A percentile compares a stretch with the other conserved stretches of the same genome.
These are phyloP conservation scores for Salix dunnii DNA, from an alignment of 345 rosid species.

Conservation along the genomic window DNA sequence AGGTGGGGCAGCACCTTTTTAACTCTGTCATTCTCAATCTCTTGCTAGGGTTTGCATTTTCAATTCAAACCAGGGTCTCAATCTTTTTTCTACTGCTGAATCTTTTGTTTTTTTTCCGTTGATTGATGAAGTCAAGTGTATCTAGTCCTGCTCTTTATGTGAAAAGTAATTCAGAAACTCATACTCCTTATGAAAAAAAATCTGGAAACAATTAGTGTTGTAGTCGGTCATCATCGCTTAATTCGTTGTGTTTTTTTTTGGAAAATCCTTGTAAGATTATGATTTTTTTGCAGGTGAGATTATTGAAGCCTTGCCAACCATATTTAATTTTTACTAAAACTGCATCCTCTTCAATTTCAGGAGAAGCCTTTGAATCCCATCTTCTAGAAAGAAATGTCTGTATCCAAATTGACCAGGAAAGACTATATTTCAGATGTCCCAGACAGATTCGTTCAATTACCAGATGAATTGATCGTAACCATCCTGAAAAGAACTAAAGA, in stretches of 20 bases:
- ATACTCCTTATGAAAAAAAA: too few species aligned
- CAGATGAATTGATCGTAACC: not conserved
- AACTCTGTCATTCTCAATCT: not conserved
- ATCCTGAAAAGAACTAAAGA: not conserved
- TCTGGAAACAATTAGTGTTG: not conserved
- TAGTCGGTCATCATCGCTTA: too few species aligned
- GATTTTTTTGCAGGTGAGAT: not conserved
- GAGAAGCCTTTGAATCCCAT: not conserved
- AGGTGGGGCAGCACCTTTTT: too few species aligned
- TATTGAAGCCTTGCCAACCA: not conserved
- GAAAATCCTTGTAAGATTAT: too few species aligned
- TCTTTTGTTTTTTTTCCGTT: too few species aligned
- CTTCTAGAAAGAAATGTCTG: not conserved
- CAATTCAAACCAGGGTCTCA: too few species aligned
- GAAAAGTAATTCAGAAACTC: not conserved
- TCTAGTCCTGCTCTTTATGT: not conserved
- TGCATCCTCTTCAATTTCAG: not conserved
- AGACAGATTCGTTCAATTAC: not conserved
- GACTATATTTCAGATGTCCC: not conserved
- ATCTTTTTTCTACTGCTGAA: too few species aligned
- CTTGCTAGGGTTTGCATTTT: too few species aligned
- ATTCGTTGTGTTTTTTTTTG: too few species aligned
- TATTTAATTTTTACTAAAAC: not conserved
- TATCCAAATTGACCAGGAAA: not conserved
- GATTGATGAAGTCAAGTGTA: too few species aligned